These are phyloP conservation scores for Heteromeles arbutifolia DNA, from an alignment of 306 rosid species.

Conservation along the genomic window DNA sequence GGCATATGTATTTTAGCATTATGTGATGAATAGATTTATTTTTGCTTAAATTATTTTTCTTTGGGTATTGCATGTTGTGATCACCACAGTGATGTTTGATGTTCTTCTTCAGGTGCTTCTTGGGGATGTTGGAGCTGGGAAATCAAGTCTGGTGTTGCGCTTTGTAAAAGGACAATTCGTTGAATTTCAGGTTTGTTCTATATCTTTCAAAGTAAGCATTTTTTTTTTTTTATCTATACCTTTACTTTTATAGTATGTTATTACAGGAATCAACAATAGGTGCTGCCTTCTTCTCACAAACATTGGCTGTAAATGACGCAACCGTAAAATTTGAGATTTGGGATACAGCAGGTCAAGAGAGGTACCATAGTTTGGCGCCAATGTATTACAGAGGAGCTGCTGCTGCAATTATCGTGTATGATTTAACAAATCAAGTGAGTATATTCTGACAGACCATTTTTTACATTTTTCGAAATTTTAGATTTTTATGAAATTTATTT, in stretches of 20 bases:
- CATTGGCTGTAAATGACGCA: slow-evolving; percentile 58
- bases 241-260: neutral
- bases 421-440: slow-evolving; percentile 54
- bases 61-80: neutral
- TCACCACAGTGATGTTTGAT: neutral
- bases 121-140: slow-evolving; percentile 66
- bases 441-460: neutral
- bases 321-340: slow-evolving; percentile 62
- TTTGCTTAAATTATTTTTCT: neutral
- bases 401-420: slow-evolving; percentile 57
- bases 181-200: slow-evolving; percentile 47
- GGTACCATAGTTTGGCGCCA: slow-evolving; percentile 61
- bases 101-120: slow-evolving; percentile 45
- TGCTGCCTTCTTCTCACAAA: slow-evolving; percentile 63
- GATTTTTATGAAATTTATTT: neutral
- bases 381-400: slow-evolving; percentile 65
- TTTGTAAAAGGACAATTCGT: slow-evolving; percentile 55
- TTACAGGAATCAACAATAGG: slow-evolving; percentile 58
- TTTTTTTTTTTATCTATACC: neutral
- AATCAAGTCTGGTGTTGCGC: slow-evolving; percentile 57
- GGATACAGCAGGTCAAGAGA: slow-evolving; percentile 66
- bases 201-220: neutral
- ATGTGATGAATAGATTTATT: neutral
- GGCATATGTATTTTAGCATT: neutral
- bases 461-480: neutral